A percentile compares a stretch with the other conserved stretches of the same genome.
Conservation (phyloP, 208 protist species). For the Trypanosoma conorhini region DNA sequence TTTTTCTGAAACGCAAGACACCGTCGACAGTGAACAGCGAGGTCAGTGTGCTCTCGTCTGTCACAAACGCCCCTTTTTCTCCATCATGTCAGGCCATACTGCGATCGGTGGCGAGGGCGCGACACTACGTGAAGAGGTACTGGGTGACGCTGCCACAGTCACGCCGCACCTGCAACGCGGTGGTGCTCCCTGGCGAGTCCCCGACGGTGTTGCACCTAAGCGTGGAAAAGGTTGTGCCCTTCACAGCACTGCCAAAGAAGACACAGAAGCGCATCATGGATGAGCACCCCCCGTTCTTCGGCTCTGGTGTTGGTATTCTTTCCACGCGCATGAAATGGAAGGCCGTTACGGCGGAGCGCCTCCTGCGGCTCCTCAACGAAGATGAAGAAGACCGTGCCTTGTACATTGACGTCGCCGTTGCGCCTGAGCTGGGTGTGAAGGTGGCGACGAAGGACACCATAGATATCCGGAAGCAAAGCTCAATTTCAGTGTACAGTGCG, state of each 20-base stretch:
- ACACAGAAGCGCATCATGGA: slow-evolving; percentile 77
- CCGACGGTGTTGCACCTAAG: slow-evolving; percentile 69
- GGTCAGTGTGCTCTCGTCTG: slow-evolving; percentile 64
- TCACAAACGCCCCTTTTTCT: slow-evolving; percentile 78
- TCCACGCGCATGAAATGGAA: slow-evolving; percentile 85
- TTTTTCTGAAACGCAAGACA: slow-evolving; percentile 13
- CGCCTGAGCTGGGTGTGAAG: slow-evolving; percentile 49
- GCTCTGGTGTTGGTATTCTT: slow-evolving; percentile 85
- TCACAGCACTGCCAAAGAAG: slow-evolving; percentile 50
- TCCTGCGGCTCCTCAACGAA: slow-evolving; percentile 69
- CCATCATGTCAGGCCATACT: slow-evolving; percentile 50
- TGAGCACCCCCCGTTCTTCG: slow-evolving; percentile 87
- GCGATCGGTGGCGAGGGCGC: slow-evolving; percentile 33
- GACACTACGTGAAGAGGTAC: slow-evolving; percentile 60
- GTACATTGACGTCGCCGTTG: slow-evolving; percentile 71
- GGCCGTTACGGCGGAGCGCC: slow-evolving; percentile 70
- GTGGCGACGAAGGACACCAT: slow-evolving; percentile 58
- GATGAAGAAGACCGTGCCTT: slow-evolving; percentile 74
- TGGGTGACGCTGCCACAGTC: slow-evolving; percentile 85
- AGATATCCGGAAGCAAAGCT: slow-evolving; percentile 76
- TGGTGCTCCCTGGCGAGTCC: slow-evolving; percentile 63
- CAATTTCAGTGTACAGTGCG: slow-evolving; percentile 79
- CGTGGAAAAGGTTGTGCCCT: slow-evolving; percentile 79
- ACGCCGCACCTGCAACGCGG: slow-evolving; percentile 66
- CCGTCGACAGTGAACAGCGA: slow-evolving; percentile 19